These are phyloP conservation scores for Elsinoe fawcettii DNA, from an alignment of 2,329 filamentous ascomycete species.

Conservation along the genomic window DNA sequence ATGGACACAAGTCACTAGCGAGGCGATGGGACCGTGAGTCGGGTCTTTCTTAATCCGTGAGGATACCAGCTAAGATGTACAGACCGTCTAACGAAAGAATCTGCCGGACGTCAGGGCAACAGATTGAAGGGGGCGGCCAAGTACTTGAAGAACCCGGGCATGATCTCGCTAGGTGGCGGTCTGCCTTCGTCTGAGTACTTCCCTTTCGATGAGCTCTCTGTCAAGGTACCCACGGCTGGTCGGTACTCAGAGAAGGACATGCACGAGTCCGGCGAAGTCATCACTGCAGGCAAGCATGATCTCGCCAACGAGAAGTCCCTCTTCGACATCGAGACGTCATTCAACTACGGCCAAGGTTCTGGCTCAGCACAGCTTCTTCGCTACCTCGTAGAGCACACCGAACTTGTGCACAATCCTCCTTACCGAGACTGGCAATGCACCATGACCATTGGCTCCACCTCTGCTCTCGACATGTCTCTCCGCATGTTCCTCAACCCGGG, in stretches of 20 bases:
- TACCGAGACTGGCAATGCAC: conserved; percentile 86
- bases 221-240: conserved; percentile 64
- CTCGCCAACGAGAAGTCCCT: conserved; percentile 54
- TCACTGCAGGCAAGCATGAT: conserved; percentile 78
- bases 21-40: conserved; percentile 77
- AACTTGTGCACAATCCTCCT: conserved; percentile 77
- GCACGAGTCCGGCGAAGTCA: conserved; percentile 48
- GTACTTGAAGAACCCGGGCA: conserved; percentile 68
- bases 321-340: conserved; percentile 73
- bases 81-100: conserved; percentile 41
- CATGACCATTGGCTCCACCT: conserved; percentile 79
- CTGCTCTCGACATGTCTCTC: conserved; percentile 71
- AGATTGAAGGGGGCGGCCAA: conserved; percentile 77
- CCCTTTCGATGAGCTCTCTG: conserved; percentile 69
- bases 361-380: conserved; percentile 82
- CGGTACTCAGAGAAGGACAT: conserved; percentile 65
- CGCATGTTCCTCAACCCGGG: conserved; percentile 71
- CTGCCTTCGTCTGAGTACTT: conserved; percentile 86
- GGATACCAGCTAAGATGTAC: background rate
- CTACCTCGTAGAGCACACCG: conserved; percentile 90
- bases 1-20: conserved; percentile 62
- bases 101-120: conserved; percentile 47
- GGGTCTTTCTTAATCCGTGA: background rate
- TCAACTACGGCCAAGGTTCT: conserved; percentile 87
- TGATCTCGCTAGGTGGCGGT: conserved; percentile 89